These are phyloP conservation scores for Coemansia reversa DNA, from an alignment of 192 early-diverging fungal genomes.

Conservation along the genomic window DNA sequence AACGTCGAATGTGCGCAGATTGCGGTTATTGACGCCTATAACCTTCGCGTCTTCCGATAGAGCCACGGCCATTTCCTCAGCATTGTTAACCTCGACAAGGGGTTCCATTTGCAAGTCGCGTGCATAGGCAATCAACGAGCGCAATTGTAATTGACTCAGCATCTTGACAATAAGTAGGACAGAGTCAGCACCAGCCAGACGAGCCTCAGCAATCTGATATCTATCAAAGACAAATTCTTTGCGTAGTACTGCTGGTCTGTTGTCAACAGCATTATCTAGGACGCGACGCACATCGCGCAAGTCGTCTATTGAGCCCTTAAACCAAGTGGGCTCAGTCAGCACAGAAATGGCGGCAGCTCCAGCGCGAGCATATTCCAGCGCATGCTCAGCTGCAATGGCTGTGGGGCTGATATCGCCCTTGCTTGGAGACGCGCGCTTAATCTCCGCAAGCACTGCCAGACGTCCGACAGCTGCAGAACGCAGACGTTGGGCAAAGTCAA, in stretches of 20 bases:
- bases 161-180: constrained; percentile 96
- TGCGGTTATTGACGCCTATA: constrained; percentile 98
- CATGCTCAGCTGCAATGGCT: constrained; percentile 87
- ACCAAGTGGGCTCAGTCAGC: constrained; percentile 98
- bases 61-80: constrained; percentile 85
- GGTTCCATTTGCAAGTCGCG: constrained; percentile 91
- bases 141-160: constrained; percentile 68
- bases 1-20: constrained; percentile 94
- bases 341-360: constrained; percentile 95
- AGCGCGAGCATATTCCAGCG: constrained; percentile 79
- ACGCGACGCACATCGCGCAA: constrained; percentile 81
- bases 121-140: constrained; percentile 70
- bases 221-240: constrained; percentile 96
- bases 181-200: constrained; percentile 94
- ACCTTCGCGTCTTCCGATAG: constrained; percentile 77
- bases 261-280: constrained; percentile 61
- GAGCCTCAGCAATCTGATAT: constrained; percentile 97
- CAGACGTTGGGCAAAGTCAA: constrained; percentile 79
- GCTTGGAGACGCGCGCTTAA: constrained; percentile 96
- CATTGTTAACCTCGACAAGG: constrained; percentile 96
- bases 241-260: constrained; percentile 90
- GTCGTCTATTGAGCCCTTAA: constrained; percentile 92
- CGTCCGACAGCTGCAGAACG: constrained; percentile 13
- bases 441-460: constrained; percentile 90
- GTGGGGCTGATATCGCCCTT: constrained; percentile 86